Evolutionary conservation across 306 rosid species (phyloP), one percentile per base, ranked within the genome.

Genomic region (Rosa chinensis): DNA sequence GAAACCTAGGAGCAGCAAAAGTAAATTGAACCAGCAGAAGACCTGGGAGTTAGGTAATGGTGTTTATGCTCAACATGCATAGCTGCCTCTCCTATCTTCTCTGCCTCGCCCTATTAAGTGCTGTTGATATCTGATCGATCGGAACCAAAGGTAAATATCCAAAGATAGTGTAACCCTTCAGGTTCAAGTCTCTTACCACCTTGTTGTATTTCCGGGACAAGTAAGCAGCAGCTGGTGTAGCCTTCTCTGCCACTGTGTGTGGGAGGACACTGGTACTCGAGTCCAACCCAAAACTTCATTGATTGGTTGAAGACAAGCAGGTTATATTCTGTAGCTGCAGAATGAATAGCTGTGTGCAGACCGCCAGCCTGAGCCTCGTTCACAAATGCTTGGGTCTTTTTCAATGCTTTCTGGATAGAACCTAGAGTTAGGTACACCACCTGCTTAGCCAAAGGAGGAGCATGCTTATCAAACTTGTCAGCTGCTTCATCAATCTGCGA

Each of bases 141-240:
- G 97, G 98, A 81, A 90, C 88, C 55, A 85, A 82, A 74, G 97
- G 96, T 48, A 89, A 81, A 80, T 86, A 86, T 5, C 88, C 87
- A 52, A 83, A 80, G 1, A 85, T 20, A 28, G 84, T 11, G 67
- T 86, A 88, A 17, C 89, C 92, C 82, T 87, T 94, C 72, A 45
- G 72, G 39, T 84, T 72, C 89, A 90, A 45, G 39, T 37, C 74
- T 75, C 85, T 87, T 21, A 87, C 88, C 64, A 62, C 40, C 23
- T 74, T 73, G 85, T 94, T 90, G 82, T 94, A 92, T 69, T 82
- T 89, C 71, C 86, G 83, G 21, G 84, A 74, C 80, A 82, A 87
- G 78, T 79, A 82, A 20, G 86, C 87, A 42, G 74, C 87, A 5
- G 84, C 75, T 5, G 93, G 93, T 48, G 83, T 76, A 75, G 78